phyloP scores from a whole-genome alignment of 345 rosid genomes.

The Salix purpurea region DNA sequence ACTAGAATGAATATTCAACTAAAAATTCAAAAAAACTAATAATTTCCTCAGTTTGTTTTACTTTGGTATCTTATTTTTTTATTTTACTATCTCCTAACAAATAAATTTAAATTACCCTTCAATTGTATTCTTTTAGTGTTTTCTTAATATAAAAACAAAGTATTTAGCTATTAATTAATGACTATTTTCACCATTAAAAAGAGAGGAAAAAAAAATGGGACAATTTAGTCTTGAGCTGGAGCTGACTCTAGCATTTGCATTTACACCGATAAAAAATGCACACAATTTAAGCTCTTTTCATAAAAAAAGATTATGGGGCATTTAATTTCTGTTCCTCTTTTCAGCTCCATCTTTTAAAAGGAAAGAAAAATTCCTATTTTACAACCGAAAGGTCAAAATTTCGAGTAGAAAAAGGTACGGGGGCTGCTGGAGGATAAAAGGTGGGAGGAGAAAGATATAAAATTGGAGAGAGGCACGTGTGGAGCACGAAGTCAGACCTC shows the following conservation, averaged over 20 bases:
- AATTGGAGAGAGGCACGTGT: slow-evolving; percentile 19
- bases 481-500: slow-evolving; percentile 10
- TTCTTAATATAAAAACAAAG: not conserved
- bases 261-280: not conserved
- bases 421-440: slow-evolving; percentile 4
- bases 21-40: too few species aligned
- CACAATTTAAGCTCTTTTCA: not conserved
- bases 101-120: too few species aligned
- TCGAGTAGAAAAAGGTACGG: not conserved
- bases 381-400: not conserved
- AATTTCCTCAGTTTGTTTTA: too few species aligned
- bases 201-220: not conserved
- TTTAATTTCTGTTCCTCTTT: not conserved
- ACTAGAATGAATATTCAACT: too few species aligned
- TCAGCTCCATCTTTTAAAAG: not conserved
- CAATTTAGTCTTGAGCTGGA: not conserved
- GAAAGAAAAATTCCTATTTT: not conserved
- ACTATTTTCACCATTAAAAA: not conserved
- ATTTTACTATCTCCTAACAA: too few species aligned
- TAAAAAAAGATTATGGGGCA: not conserved
- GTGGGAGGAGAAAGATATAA: slow-evolving; percentile 12
- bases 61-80: too few species aligned
- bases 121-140: too few species aligned
- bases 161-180: not conserved
- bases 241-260: not conserved